A percentile compares a stretch with the other conserved stretches of the same genome.
phyloP scores from a whole-genome alignment of 805 yeast species.

The Metschnikowia aberdeeniae region DNA sequence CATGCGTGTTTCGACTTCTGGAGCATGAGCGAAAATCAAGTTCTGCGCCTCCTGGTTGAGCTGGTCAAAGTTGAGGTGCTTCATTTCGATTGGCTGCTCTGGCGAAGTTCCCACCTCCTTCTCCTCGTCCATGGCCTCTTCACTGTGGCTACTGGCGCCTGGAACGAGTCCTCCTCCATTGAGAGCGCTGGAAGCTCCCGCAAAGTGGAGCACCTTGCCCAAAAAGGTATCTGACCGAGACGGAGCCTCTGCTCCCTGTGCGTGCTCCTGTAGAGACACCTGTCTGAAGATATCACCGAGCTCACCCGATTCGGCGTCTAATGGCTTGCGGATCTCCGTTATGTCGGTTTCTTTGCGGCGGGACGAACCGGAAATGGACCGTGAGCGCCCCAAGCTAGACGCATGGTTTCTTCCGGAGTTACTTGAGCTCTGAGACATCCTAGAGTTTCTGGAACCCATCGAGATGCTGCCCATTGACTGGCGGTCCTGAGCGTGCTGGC shows the following conservation, averaged over 20 bases:
- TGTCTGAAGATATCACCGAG: conserved; percentile 28
- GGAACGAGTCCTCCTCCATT: conserved; percentile 43
- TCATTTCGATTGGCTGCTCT: conserved; percentile 43
- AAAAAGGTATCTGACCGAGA: conserved; percentile 36
- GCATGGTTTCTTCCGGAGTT: background rate
- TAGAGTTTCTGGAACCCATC: background rate
- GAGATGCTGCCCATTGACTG: background rate
- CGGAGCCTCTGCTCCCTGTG: conserved; percentile 14
- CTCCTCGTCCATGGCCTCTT: conserved; percentile 22
- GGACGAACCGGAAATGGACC: background rate
- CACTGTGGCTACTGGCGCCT: conserved; percentile 28
- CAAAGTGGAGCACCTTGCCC: conserved; percentile 31
- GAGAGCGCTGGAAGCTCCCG: conserved; percentile 22
- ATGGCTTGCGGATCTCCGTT: conserved; percentile 11
- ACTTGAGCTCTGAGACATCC: background rate
- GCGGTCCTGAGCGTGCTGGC: background rate
- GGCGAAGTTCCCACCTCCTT: conserved; percentile 16
- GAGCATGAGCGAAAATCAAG: conserved; percentile 48
- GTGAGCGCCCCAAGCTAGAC: background rate
- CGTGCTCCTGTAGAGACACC: conserved; percentile 33
- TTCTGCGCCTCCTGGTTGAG: conserved; percentile 52
- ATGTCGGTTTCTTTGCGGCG: conserved; percentile 12
- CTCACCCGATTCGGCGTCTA: conserved; percentile 6
- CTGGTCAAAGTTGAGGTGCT: conserved; percentile 38
- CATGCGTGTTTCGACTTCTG: conserved; percentile 16